A percentile compares a stretch with the other conserved stretches of the same genome.
phyloP scores from a whole-genome alignment of 129 eudicot species.

The Heracleum sosnowskyi region DNA sequence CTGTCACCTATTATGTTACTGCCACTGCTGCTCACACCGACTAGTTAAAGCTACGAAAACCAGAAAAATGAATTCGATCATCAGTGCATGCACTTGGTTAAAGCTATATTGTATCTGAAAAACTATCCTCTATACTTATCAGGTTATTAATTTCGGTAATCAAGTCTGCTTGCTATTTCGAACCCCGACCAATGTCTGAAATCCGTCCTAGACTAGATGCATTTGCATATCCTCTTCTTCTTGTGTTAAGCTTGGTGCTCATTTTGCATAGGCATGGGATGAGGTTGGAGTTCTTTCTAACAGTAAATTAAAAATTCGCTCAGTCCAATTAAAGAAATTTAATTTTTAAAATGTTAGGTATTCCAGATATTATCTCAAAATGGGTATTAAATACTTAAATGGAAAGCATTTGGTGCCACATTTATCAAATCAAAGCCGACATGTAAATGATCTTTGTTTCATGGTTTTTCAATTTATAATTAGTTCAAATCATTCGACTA shows the following conservation, averaged over 20 bases:
- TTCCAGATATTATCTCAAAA: too few relatives aligned
- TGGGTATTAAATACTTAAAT: too few relatives aligned
- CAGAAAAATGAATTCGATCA: neutral
- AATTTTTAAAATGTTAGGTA: too few relatives aligned
- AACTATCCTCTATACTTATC: neutral
- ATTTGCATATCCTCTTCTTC: neutral
- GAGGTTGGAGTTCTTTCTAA: neutral
- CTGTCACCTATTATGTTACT: constrained; percentile 66
- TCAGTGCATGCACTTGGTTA: neutral
- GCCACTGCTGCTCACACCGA: constrained; percentile 29
- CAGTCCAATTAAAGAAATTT: too few relatives aligned
- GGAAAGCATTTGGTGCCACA: too few relatives aligned
- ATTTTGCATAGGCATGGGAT: neutral
- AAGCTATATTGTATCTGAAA: too few relatives aligned
- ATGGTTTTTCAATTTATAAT: too few relatives aligned
- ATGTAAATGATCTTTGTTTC: too few relatives aligned
- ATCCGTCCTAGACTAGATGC: neutral
- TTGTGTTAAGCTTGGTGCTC: neutral
- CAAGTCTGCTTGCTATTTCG: neutral
- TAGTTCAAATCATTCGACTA: too few relatives aligned
- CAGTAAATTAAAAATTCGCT: neutral
- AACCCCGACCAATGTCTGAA: neutral
- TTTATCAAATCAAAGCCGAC: too few relatives aligned
- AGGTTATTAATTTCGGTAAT: neutral
- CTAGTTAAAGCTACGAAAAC: neutral